phyloP scores from a whole-genome alignment of 192 early-diverging fungal genomes.

The Jimgerdemannia flammicorona region DNA sequence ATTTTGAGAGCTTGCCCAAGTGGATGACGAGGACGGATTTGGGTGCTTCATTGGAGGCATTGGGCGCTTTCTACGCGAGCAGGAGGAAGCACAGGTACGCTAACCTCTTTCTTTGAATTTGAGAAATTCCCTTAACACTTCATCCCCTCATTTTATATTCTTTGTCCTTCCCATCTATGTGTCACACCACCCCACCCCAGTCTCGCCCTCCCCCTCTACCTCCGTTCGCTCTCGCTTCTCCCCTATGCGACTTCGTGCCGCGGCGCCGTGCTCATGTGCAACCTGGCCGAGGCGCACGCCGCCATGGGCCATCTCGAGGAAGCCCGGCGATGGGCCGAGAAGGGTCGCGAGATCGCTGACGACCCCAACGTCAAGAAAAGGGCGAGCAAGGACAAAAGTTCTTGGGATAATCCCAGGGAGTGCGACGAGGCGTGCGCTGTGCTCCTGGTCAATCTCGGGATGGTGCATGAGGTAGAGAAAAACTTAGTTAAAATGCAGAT shows the following conservation, averaged over 20 bases:
- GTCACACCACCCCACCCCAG: slow-evolving; percentile 13
- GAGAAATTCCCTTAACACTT: not conserved
- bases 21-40: slow-evolving; percentile 54
- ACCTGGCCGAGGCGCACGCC: slow-evolving; percentile 52
- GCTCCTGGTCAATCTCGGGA: slow-evolving; percentile 52
- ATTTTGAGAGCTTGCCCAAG: slow-evolving; percentile 43
- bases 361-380: slow-evolving; percentile 34
- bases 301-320: slow-evolving; percentile 44
- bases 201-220: slow-evolving; percentile 53
- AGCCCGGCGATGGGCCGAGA: slow-evolving; percentile 51
- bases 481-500: not conserved
- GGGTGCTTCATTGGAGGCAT: slow-evolving; percentile 48
- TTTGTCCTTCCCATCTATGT: not conserved
- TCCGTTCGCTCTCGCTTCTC: slow-evolving; percentile 41
- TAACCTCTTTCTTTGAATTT: not conserved
- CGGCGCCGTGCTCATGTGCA: slow-evolving; percentile 52
- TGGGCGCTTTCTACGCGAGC: slow-evolving; percentile 50
- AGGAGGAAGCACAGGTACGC: slow-evolving; percentile 39
- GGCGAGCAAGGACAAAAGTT: slow-evolving; percentile 19
- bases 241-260: slow-evolving; percentile 41
- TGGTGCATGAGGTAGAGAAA: slow-evolving; percentile 48
- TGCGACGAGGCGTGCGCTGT: slow-evolving; percentile 53
- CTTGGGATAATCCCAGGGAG: slow-evolving; percentile 1
- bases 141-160: not conserved
- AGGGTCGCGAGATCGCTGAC: slow-evolving; percentile 39